Percentiles rank a stretch among this genome's conserved stretches.
These are phyloP conservation scores for Penicillium macrosclerotiorum DNA, from an alignment of 495 filamentous ascomycete species.

Conservation along the genomic window DNA sequence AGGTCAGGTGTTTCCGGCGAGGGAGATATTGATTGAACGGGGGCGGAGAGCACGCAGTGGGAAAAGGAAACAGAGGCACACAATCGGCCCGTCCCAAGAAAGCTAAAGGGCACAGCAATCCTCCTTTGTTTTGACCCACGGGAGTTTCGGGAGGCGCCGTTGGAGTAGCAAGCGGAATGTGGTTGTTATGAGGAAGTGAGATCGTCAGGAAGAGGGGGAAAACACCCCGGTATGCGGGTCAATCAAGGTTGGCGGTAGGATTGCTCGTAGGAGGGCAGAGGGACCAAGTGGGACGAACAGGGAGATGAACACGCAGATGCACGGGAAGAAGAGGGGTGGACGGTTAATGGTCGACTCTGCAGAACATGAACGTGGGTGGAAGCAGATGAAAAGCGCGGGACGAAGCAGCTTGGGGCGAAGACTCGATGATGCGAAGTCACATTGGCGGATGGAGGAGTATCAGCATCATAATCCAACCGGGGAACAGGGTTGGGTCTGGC, in stretches of 20 bases:
- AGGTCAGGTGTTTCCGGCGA: conserved; percentile 31
- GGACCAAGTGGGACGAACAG: too few species aligned
- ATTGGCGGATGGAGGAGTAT: too few species aligned
- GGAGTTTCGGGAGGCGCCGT: conserved; percentile 2
- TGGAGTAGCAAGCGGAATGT: conserved; percentile 20
- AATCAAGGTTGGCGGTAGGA: background rate
- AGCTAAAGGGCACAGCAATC: too few species aligned
- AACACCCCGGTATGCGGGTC: conserved; percentile 13
- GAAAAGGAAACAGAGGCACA: conserved; percentile 3
- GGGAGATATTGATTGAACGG: conserved; percentile 22
- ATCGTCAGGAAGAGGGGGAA: conserved; percentile 3
- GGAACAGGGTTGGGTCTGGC: too few species aligned
- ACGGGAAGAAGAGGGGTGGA: too few species aligned
- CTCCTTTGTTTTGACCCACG: conserved; percentile 45
- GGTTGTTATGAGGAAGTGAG: conserved; percentile 20
- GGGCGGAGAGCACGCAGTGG: conserved; percentile 14
- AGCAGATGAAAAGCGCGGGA: too few species aligned
- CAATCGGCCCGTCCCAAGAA: conserved; percentile 8
- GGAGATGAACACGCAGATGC: too few species aligned
- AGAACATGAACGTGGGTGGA: too few species aligned
- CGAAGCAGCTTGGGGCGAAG: conserved; percentile 4
- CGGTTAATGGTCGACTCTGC: too few species aligned
- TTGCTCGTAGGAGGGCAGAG: too few species aligned
- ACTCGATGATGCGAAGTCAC: conserved; percentile 20
- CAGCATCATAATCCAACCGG: too few species aligned